phyloP scores from a whole-genome alignment of 345 rosid species.

The Sisymbrium irio region DNA sequence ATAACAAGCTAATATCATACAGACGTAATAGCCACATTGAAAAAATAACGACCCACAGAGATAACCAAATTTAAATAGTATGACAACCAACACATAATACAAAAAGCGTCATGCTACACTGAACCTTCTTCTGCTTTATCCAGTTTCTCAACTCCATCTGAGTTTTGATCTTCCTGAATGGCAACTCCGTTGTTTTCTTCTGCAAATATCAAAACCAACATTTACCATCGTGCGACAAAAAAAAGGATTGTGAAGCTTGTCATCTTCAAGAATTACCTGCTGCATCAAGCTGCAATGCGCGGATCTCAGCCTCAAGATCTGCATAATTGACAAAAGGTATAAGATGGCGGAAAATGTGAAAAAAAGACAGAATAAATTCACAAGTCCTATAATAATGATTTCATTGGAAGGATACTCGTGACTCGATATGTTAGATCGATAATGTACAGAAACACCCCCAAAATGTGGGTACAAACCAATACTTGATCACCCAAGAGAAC shows the following conservation, averaged over 20 bases:
- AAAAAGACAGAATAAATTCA: not conserved
- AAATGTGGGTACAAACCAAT: constrained; percentile 21
- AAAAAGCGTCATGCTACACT: not conserved
- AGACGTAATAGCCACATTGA: too few relatives aligned
- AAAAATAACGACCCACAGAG: too few relatives aligned
- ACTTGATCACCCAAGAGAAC: not conserved
- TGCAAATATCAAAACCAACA: not conserved
- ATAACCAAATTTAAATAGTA: too few relatives aligned
- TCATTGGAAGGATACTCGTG: not conserved
- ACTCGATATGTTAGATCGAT: not conserved
- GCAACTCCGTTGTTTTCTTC: constrained; percentile 26
- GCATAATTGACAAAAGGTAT: not conserved
- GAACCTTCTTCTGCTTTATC: constrained; percentile 29
- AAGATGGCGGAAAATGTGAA: not conserved
- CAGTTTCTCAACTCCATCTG: constrained; percentile 20
- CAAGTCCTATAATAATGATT: not conserved
- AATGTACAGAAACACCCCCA: not conserved
- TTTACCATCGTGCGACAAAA: not conserved
- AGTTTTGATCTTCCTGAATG: constrained; percentile 1
- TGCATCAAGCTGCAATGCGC: constrained; percentile 37
- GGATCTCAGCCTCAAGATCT: constrained; percentile 41
- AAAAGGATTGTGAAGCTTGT: not conserved
- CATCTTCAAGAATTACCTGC: constrained; percentile 19
- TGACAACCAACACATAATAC: not conserved
- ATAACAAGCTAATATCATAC: not conserved